phyloP scores from a whole-genome alignment of 352 stramenopile genomes.

The Globisporangium canariense region DNA sequence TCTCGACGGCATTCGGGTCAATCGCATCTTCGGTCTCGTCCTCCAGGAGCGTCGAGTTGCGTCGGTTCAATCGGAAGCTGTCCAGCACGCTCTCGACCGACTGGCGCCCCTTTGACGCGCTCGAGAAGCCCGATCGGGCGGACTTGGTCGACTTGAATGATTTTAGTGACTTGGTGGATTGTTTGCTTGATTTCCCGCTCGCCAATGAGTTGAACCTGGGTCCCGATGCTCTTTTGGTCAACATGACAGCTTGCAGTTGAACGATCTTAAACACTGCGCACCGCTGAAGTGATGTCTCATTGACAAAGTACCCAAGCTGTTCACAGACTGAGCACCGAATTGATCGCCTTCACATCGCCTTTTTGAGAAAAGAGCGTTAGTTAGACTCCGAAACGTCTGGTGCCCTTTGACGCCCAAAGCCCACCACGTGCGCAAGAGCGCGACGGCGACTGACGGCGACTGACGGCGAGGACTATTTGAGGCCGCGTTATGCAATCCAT shows the following conservation, averaged over 20 bases:
- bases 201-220: neutral
- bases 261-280: neutral
- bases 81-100: conserved; percentile 12
- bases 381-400: neutral
- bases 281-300: neutral
- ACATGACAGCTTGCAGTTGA: neutral
- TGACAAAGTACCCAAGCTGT: neutral
- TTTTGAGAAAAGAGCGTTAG: neutral
- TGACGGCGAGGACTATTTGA: neutral
- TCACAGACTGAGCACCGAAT: neutral
- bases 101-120: neutral
- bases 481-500: neutral
- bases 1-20: conserved; percentile 35
- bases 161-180: conserved; percentile 1
- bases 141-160: conserved; percentile 1
- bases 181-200: neutral
- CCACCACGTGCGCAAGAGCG: neutral
- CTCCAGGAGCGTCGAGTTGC: conserved; percentile 8
- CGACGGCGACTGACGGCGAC: neutral
- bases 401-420: neutral
- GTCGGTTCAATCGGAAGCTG: conserved; percentile 10
- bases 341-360: neutral
- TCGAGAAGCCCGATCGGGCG: neutral
- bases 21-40: conserved; percentile 26
- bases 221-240: neutral